Evolutionary conservation across 2,329 filamentous ascomycete species (phyloP).

Genomic region (Plectosphaerella sp.): DNA sequence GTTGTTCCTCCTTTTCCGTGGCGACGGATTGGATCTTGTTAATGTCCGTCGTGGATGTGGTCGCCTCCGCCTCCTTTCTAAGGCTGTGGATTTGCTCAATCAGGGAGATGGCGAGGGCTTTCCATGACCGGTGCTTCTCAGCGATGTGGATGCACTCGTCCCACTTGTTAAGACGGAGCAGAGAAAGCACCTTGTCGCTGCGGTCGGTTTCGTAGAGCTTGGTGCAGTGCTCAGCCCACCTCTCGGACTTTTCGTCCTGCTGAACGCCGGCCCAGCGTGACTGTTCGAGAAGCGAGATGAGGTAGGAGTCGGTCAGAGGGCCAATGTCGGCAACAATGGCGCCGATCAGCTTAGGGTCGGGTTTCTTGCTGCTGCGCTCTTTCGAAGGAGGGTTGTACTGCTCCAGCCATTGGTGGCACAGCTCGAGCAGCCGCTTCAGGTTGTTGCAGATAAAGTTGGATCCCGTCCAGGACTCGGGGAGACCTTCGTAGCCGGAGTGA

Average conservation of each 20-base stretch:
- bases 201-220: conserved; percentile 46
- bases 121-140: conserved; percentile 51
- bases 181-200: conserved; percentile 45
- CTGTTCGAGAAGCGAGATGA: conserved; percentile 49
- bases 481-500: conserved; percentile 57
- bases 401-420: conserved; percentile 51
- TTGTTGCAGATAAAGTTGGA: conserved; percentile 59
- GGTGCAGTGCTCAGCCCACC: conserved; percentile 39
- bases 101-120: conserved; percentile 51
- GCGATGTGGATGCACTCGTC: conserved; percentile 54
- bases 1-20: conserved; percentile 41
- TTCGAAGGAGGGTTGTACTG: conserved; percentile 30
- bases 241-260: conserved; percentile 35
- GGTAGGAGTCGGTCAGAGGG: conserved; percentile 48
- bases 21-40: conserved; percentile 35
- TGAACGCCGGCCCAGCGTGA: conserved; percentile 44
- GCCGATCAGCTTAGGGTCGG: conserved; percentile 35
- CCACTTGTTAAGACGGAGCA: conserved; percentile 53
- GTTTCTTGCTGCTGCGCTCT: conserved; percentile 23
- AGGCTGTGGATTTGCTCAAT: conserved; percentile 44
- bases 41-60: conserved; percentile 7
- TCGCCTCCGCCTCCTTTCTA: conserved; percentile 9
- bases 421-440: conserved; percentile 53
- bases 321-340: conserved; percentile 45
- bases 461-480: conserved; percentile 86